Evolutionary conservation across 257 asterid species (phyloP), one percentile per base, ranked within the genome.

Genomic region (Fraxinus excelsior): DNA sequence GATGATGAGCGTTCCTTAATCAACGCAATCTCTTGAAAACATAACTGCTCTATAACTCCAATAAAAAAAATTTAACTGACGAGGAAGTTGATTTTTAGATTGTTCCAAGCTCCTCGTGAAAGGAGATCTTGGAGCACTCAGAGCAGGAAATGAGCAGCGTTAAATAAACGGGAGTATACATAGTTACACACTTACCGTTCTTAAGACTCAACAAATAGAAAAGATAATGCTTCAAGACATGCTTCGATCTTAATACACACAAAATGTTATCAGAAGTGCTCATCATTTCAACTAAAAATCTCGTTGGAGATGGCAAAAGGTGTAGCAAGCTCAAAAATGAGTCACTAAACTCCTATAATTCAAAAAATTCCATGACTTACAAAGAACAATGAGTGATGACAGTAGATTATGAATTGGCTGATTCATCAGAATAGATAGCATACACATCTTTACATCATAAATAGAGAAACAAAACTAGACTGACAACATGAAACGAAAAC

Each of bases 231-330:
- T 25, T 23, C 18, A 62, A 62, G 16, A 23, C 32, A 62, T 62
- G 28, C 16, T 23, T 62, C 32, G 26, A 25, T 26, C 31, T 62
- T 23, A 62, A 10, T 62, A 4, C 23, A n/a, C 4, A 62, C 18
- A 10, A 11, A 62, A 62, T 62, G 19, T 62, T 9, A 58, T 62
- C 19, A 38, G 16, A 25, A 23, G 60, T 81, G 70, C 67, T 79
- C 35, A 67, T 58, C 64, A 53, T 53, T 53, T 53, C n/a, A 53
- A 53, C 64, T 9, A 18, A 19, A 53, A 5, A 53, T 19, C 68
- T 25, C 3, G 34, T 62, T 23, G 68, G 18, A 11, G 68, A 62
- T 10, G 58, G 38, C n/a, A 32, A 62, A 25, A 66, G 32, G 13
- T 12, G 18, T 64, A 18, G 38, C 12, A 9, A 40, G 74, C 16